These are phyloP conservation scores for Alternaria gaisen DNA, from an alignment of 2,329 filamentous ascomycete genomes.

Conservation along the genomic window DNA sequence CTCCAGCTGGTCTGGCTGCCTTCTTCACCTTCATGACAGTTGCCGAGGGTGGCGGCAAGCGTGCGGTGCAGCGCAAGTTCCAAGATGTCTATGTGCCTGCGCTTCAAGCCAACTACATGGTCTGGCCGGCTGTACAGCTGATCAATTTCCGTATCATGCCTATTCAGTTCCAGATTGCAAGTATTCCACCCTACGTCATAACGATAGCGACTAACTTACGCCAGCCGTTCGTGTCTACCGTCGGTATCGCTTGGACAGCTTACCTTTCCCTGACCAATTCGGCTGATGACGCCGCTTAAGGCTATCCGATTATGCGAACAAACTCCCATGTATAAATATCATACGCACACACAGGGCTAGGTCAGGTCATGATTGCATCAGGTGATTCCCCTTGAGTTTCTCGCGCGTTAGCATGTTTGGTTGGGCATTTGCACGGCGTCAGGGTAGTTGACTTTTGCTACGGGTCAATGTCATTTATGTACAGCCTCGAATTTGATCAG, in stretches of 20 bases:
- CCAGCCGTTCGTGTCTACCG: constrained; percentile 92
- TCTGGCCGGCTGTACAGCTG: constrained; percentile 96
- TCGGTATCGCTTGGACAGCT: constrained; percentile 97
- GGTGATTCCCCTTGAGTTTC: constrained; percentile 27
- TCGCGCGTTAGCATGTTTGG: constrained; percentile 33
- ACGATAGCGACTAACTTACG: constrained; percentile 14
- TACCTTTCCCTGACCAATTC: constrained; percentile 94
- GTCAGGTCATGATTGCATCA: constrained; percentile 20
- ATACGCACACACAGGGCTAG: constrained; percentile 21
- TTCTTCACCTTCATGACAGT: constrained; percentile 99
- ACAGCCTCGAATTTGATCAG: constrained; percentile 9
- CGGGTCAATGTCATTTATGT: constrained; percentile 10
- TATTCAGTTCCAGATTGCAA: constrained; percentile 93
- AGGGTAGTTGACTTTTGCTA: constrained; percentile 17
- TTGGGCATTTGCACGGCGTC: constrained; percentile 30
- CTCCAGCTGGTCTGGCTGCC: constrained; percentile 82
- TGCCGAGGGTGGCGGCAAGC: constrained; percentile 86
- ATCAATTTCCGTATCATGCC: constrained; percentile 97
- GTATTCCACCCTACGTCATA: constrained; percentile 49
- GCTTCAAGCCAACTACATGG: constrained; percentile 91
- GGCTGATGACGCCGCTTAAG: constrained; percentile 70
- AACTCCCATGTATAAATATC: constrained; percentile 28
- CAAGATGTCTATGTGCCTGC: constrained; percentile 93
- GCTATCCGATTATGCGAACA: constrained; percentile 11
- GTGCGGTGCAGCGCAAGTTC: constrained; percentile 83